Base-by-base conservation (phyloP, 2,329 filamentous ascomycete genomes). In the Fusarium irregulare region DNA sequence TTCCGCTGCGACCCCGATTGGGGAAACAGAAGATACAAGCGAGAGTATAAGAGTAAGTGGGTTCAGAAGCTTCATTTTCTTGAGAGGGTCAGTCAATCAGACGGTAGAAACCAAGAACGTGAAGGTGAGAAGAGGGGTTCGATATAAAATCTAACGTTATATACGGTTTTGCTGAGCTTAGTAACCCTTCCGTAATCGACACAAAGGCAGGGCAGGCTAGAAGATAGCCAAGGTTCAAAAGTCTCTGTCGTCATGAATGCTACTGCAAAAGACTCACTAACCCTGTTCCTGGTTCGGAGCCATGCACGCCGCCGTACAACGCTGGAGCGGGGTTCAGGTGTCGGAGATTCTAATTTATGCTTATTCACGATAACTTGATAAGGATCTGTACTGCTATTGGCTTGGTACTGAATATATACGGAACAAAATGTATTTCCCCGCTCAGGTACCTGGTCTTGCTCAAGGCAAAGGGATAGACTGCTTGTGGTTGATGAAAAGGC, bases 381-480 rank as follows among this genome's bases (percentile, higher is more conserved):
- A 48, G 53, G 9, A 16, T 41, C 40, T 56, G 30, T 56, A 56
- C 30, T 56, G 21, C 25, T 41, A 47, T 56, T 56, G 25, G 20
- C 42, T 40, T 10, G 8, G 25, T 25, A 56, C 12, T 21, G 18
- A 25, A 20, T 28, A 41, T 37, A 40, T 47, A 37, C 20, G 3
- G 20, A 14, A 49, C 13, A 18, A 28, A 23, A 9, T 23, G 7
- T n/a, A 9, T n/a, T 12, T 11, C 20, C 12, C 16, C 10, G 16
- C 12, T 11, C 4, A 9, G 16, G 32, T 34, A 34, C 32, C 32
- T 34, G 32, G 34, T 28, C 10, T 9, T 10, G 0, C 4, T 41
- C 16, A 51, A 34, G 60, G 60, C 11, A 74, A 28, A 25, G 70
- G 70, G 30, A 75, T 75, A 0, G 73, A 68, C 28, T 75, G 70